phyloP scores from a whole-genome alignment of 768 basidiomycete genomes.

The Termitomyces sp. region DNA sequence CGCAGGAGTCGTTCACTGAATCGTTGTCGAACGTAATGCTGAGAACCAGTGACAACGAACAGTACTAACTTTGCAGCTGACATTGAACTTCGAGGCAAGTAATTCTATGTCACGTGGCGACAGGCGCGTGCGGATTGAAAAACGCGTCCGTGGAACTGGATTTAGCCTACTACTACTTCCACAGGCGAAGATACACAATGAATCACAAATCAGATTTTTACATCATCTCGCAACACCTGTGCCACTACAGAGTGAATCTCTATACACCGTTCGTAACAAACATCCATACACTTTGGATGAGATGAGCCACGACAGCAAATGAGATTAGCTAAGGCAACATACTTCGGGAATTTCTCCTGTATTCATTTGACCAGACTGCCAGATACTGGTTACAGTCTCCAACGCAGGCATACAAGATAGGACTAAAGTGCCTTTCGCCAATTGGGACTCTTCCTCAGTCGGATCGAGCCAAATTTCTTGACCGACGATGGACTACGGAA shows the following conservation, averaged over 20 bases:
- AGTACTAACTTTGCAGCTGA: not conserved
- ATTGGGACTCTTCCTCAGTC: slow-evolving; percentile 55
- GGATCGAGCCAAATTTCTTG: slow-evolving; percentile 77
- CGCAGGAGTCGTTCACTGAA: not conserved
- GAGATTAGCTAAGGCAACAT: slow-evolving; percentile 18
- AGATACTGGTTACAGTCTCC: slow-evolving; percentile 75
- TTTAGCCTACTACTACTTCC: not conserved
- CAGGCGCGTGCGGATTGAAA: not conserved
- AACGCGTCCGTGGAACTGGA: not conserved
- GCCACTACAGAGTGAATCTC: slow-evolving; percentile 75
- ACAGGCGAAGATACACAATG: not conserved
- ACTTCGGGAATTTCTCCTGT: slow-evolving; percentile 52
- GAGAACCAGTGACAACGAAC: not conserved
- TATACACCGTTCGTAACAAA: slow-evolving; percentile 62
- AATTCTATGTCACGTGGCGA: not conserved
- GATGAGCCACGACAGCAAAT: not conserved
- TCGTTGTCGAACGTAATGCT: not conserved
- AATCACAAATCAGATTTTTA: not conserved
- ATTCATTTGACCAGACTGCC: slow-evolving; percentile 72
- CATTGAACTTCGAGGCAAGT: not conserved
- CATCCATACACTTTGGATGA: slow-evolving; percentile 54
- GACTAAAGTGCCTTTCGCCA: slow-evolving; percentile 62
- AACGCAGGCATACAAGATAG: slow-evolving; percentile 87
- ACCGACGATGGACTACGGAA: slow-evolving; percentile 46
- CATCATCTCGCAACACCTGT: slow-evolving; percentile 53